phyloP scores from a whole-genome alignment of 805 yeast genomes.

The Candida ovalis region DNA sequence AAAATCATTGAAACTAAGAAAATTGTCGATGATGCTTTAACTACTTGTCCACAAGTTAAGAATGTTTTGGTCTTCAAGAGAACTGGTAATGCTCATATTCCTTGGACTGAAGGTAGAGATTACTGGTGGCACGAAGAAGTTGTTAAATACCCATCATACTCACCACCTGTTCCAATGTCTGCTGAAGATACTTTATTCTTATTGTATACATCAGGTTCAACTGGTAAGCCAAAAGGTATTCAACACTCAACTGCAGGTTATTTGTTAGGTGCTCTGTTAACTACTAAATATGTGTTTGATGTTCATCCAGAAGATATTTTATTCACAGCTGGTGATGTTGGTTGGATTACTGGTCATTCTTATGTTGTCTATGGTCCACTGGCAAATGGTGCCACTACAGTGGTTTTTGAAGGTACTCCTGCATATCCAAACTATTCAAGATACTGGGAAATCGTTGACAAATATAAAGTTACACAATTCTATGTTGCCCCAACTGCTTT shows the following conservation, averaged over 20 bases:
- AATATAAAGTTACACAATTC: conserved; percentile 89
- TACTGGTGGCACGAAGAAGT: conserved; percentile 94
- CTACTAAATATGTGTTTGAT: conserved; percentile 92
- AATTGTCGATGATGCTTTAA: conserved; percentile 92
- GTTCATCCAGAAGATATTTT: conserved; percentile 82
- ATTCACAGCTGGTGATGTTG: conserved; percentile 97
- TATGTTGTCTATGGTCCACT: conserved; percentile 95
- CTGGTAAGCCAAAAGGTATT: conserved; percentile 98
- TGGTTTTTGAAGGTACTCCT: conserved; percentile 96
- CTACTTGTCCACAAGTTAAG: conserved; percentile 67
- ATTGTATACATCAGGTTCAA: conserved; percentile 96
- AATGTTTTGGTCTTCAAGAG: conserved; percentile 86
- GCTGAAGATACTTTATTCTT: conserved; percentile 94
- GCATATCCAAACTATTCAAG: conserved; percentile 94
- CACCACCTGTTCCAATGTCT: conserved; percentile 82
- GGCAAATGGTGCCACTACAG: conserved; percentile 81
- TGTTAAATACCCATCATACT: conserved; percentile 75
- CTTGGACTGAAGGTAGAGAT: conserved; percentile 78
- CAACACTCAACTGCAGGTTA: conserved; percentile 95
- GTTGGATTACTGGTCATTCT: conserved; percentile 99
- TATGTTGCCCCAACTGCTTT: conserved; percentile 98
- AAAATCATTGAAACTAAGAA: conserved; percentile 88
- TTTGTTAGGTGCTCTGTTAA: conserved; percentile 84
- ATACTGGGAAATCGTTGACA: conserved; percentile 94
- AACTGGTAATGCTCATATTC: conserved; percentile 72